phyloP scores from a whole-genome alignment of 2,329 filamentous ascomycete species.

The Ophiosphaerella herpotricha region DNA sequence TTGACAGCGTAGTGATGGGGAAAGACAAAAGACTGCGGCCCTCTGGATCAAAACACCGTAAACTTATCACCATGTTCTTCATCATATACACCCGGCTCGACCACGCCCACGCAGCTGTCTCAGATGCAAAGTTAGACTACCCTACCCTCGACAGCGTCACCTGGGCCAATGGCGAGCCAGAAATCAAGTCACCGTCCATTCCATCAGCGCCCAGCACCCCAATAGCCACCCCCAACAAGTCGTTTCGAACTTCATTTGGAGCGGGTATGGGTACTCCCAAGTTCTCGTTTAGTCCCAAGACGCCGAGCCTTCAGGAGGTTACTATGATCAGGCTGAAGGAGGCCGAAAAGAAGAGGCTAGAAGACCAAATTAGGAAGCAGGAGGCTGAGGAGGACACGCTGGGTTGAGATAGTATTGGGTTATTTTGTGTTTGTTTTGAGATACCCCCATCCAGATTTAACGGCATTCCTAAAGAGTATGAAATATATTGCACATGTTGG shows the following conservation, averaged over 20 bases:
- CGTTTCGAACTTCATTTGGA: conserved; percentile 34
- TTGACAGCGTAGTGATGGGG: conserved; percentile 60
- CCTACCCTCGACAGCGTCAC: conserved; percentile 57
- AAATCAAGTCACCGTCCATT: conserved; percentile 43
- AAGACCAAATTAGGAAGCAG: conserved; percentile 50
- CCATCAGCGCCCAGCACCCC: conserved; percentile 32
- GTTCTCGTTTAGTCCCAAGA: conserved; percentile 50
- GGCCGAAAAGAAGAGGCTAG: conserved; percentile 50
- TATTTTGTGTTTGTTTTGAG: not conserved
- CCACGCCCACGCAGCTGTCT: conserved; percentile 60
- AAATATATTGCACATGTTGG: no score
- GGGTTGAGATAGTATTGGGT: not conserved
- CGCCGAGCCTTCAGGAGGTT: conserved; percentile 45
- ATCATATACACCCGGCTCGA: conserved; percentile 63
- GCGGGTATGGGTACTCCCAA: conserved; percentile 39
- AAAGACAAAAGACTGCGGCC: conserved; percentile 60
- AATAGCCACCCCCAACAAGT: conserved; percentile 28
- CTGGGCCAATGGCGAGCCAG: conserved; percentile 61
- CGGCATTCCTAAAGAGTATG: no score
- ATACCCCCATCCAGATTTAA: not conserved
- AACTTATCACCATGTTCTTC: conserved; percentile 57
- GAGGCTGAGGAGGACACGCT: conserved; percentile 40
- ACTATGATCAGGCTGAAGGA: conserved; percentile 52
- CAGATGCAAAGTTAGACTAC: conserved; percentile 56
- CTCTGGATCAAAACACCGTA: conserved; percentile 57